phyloP scores from a whole-genome alignment of 192 early-diverging fungal species.

The Linnemannia zychae region DNA sequence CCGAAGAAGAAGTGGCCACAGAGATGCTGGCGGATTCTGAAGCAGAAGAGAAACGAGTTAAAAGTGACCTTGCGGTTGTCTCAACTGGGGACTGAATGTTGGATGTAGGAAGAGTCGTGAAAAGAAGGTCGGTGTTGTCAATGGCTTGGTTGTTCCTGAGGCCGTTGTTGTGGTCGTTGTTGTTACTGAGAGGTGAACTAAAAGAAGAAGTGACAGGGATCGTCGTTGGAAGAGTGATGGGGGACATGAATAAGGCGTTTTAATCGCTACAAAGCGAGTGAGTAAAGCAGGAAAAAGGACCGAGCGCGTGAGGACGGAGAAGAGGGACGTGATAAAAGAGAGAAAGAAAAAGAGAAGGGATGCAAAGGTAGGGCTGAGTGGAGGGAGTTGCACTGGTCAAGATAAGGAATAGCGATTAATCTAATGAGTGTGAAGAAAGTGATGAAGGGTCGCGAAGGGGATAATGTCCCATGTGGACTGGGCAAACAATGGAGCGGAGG shows the following conservation, averaged over 20 bases:
- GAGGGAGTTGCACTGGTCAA: neutral
- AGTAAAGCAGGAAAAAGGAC: neutral
- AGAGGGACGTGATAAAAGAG: neutral
- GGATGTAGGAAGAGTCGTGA: neutral
- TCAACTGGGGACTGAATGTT: neutral
- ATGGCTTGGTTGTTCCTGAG: neutral
- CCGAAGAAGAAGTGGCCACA: neutral
- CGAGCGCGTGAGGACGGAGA: neutral
- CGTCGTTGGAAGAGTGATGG: neutral
- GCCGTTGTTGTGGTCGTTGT: neutral
- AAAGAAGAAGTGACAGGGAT: neutral
- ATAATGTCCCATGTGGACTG: neutral
- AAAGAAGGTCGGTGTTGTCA: neutral
- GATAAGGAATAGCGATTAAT: too few relatives aligned
- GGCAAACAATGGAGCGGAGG: neutral
- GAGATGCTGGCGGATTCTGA: neutral
- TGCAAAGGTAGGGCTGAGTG: neutral
- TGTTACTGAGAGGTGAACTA: neutral
- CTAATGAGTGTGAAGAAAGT: too few relatives aligned
- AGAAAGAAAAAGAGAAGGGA: neutral
- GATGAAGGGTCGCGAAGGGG: neutral
- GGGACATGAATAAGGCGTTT: neutral
- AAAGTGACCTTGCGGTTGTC: neutral
- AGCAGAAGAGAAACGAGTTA: neutral
- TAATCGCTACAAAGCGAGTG: neutral